Evolutionary conservation across 2,329 filamentous ascomycete genomes (phyloP).

Genomic region (Pyrenophora graminea): DNA sequence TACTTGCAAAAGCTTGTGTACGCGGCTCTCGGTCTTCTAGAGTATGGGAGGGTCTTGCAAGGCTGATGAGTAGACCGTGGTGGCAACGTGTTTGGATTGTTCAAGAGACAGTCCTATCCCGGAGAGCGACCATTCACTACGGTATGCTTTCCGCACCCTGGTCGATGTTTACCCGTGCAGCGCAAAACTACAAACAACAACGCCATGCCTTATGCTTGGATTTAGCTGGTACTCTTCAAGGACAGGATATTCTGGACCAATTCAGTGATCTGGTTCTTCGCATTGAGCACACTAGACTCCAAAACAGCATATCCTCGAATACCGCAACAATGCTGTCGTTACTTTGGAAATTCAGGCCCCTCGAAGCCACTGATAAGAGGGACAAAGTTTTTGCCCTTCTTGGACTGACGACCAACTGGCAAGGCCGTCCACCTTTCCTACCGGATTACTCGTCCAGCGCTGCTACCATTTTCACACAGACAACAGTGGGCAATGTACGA

Average conservation of each 20-base stretch:
- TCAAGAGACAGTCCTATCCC: conserved; percentile 28
- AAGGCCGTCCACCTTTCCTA: conserved; percentile 8
- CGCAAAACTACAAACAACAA: conserved; percentile 16
- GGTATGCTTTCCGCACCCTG: conserved; percentile 26
- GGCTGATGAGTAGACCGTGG: conserved; percentile 18
- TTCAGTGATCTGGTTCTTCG: conserved; percentile 23
- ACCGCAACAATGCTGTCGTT: conserved; percentile 17
- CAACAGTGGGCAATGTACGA: conserved; percentile 12
- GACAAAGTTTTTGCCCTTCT: conserved; percentile 28
- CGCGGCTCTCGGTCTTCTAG: conserved; percentile 12
- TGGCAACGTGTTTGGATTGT: conserved; percentile 31
- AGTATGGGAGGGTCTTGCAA: conserved; percentile 20
- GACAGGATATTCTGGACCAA: conserved; percentile 12
- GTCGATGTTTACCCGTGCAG: conserved; percentile 27
- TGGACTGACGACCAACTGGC: conserved; percentile 23
- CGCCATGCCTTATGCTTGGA: conserved; percentile 15
- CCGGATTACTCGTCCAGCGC: conserved; percentile 16
- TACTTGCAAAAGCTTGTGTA: conserved; percentile 2
- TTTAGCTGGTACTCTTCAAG: conserved; percentile 9
- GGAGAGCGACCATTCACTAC: conserved; percentile 22
- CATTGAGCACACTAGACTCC: conserved; percentile 19
- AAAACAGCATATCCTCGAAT: not conserved
- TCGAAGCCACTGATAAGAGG: conserved; percentile 25
- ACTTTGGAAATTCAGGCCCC: conserved; percentile 24
- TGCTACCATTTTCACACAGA: conserved; percentile 8